Conservation (phyloP, 1,284 basidiomycete genomes). For the Fomitopsis schrenkii region DNA sequence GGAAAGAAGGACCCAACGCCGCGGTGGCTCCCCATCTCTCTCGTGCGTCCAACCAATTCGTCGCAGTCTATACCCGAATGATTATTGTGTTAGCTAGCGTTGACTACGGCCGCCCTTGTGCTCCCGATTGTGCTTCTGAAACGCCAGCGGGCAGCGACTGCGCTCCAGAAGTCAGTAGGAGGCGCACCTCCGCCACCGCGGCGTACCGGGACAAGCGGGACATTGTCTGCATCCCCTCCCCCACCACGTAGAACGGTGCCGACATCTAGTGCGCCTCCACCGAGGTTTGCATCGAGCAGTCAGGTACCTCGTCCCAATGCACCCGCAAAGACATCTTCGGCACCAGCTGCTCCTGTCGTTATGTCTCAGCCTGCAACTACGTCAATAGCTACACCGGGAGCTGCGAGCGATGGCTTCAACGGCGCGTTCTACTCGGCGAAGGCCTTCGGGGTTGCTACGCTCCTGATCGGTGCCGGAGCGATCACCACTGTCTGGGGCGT, state of each 20-base stretch:
- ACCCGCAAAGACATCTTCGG: background rate
- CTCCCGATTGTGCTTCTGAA: conserved; percentile 32
- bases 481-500: conserved; percentile 32
- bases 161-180: conserved; percentile 14
- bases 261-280: background rate
- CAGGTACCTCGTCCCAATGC: background rate
- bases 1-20: background rate
- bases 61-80: background rate
- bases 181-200: conserved; percentile 28
- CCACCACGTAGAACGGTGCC: background rate
- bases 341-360: background rate
- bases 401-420: conserved; percentile 32
- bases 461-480: conserved; percentile 33
- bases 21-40: conserved; percentile 8
- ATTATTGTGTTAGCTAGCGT: conserved; percentile 25
- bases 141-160: conserved; percentile 23
- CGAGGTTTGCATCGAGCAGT: background rate
- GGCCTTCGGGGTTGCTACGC: conserved; percentile 42
- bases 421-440: conserved; percentile 37
- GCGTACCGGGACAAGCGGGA: background rate
- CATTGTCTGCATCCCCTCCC: background rate
- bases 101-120: conserved; percentile 33
- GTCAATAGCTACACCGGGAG: background rate
- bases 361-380: background rate
- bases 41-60: background rate